Percentiles rank a stretch among this genome's conserved stretches.
phyloP scores from a whole-genome alignment of 2,329 filamentous ascomycete species.

The Aspergillus fructus region DNA sequence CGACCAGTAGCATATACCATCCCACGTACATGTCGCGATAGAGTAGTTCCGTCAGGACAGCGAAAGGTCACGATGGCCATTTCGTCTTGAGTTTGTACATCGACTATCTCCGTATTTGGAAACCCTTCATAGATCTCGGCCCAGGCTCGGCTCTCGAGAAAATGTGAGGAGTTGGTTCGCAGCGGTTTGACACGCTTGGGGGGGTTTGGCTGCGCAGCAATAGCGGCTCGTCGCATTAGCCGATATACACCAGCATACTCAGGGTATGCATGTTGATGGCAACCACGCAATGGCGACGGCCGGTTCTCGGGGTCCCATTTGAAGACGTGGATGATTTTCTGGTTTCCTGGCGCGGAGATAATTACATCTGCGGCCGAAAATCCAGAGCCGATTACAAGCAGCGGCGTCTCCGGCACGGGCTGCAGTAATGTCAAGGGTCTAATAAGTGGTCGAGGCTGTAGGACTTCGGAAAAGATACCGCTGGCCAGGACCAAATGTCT shows the following conservation, averaged over 20 bases:
- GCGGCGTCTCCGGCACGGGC: slow-evolving; percentile 33
- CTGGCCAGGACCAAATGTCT: slow-evolving; percentile 59
- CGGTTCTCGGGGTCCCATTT: slow-evolving; percentile 58
- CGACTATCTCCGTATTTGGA: slow-evolving; percentile 52
- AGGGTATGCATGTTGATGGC: slow-evolving; percentile 61
- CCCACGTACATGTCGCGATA: slow-evolving; percentile 49
- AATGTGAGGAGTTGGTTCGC: slow-evolving; percentile 44
- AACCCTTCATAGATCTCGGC: slow-evolving; percentile 54
- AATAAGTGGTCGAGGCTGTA: slow-evolving; percentile 52
- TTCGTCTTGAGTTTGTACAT: slow-evolving; percentile 32
- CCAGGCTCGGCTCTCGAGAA: slow-evolving; percentile 52
- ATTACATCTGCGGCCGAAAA: slow-evolving; percentile 64
- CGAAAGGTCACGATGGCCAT: slow-evolving; percentile 45
- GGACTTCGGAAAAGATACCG: slow-evolving; percentile 57
- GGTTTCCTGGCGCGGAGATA: slow-evolving; percentile 51
- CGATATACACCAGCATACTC: slow-evolving; percentile 62
- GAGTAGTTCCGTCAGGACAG: slow-evolving; percentile 40
- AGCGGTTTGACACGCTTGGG: slow-evolving; percentile 26
- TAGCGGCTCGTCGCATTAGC: slow-evolving; percentile 56
- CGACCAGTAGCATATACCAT: slow-evolving; percentile 58
- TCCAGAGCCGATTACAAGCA: slow-evolving; percentile 61
- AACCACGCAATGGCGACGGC: slow-evolving; percentile 58
- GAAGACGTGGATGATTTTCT: slow-evolving; percentile 59
- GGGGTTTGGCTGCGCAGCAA: slow-evolving; percentile 20
- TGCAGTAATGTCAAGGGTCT: slow-evolving; percentile 43